Base-by-base conservation (phyloP, 495 filamentous ascomycete species). In the Daldinia bambusicola region DNA sequence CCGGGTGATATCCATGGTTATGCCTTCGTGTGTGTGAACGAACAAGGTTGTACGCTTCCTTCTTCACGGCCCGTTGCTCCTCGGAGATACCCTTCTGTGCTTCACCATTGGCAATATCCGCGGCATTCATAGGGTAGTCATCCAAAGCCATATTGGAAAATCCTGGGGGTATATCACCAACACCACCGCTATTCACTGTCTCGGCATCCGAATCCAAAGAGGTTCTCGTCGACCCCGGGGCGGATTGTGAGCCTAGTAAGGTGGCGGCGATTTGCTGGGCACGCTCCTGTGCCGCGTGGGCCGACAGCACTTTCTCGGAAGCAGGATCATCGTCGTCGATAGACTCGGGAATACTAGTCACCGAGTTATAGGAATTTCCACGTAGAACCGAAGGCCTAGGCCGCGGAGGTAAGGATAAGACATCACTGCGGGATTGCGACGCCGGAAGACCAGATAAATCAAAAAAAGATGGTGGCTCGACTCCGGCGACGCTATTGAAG, bases 21-120 rank as follows among this genome's bases (percentile, higher is more conserved):
- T 50, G 43, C 57, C 66, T 78, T 76, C 79, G 36, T 20, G 86
- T 86, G 66, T 87, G 85, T n/a, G 81, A 81, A 45, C 82, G 79
- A 10, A 88, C 85, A 7, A 88, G 76, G 20, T 83, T 80, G 37
- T 82, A 80, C 20, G 86, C 86, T 67, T 78, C 78, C n/a, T 74
- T 67, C 14, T 75, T 75, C 38, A 71, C 63, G 52, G 74, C 76
- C 55, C 77, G 78, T 8, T 69, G 57, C 56, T 74, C 63, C 30
- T 77, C 58, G 14, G 72, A 69, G 32, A 60, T 45, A 63, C 66
- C 64, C 48, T 64, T 69, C 22, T 67, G 74, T 48, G 45, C 9
- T 43, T 57, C 66, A 30, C 55, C 57, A 26, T 70, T 70, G 51
- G 75, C 77, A 16, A 68, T 65, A 41, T 74, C 58, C 59, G 72